Evolutionary conservation across 116 monocot genomes (phyloP), one percentile per base, ranked within the genome.

Genomic region (Posidonia oceanica): DNA sequence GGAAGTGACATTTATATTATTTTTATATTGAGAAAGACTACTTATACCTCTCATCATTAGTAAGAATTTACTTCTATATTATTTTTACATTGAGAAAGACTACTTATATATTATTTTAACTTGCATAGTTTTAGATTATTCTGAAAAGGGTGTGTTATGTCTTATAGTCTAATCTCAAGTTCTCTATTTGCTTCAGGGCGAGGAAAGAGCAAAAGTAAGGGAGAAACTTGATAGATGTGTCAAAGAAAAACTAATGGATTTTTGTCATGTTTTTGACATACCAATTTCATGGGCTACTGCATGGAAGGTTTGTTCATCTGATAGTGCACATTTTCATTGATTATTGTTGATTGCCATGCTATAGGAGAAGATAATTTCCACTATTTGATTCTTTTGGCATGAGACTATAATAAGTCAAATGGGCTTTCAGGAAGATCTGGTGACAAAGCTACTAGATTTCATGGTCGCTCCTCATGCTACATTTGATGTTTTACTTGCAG

Each of bases 211-310:
- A 22, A 93, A 82, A 48, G 59, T 88, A 58, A 92, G 81, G 76
- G 92, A 88, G 62, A 92, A 92, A 72, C 86, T 92, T 76, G 92
- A 93, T 64, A 93, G 88, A 72, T 82, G 56, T 66, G 68, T 79
- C 38, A 93, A 93, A 76, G 92, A 93, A 62, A 73, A n/a, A n/a
- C n/a, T n/a, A n/a, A n/a, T n/a, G n/a, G n/a, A n/a, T n/a, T n/a
- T n/a, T n/a, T n/a, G n/a, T n/a, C n/a, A n/a, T n/a, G n/a, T n/a
- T n/a, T n/a, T n/a, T n/a, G n/a, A n/a, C n/a, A n/a, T n/a, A n/a
- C n/a, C n/a, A n/a, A n/a, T n/a, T n/a, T n/a, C n/a, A n/a, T n/a
- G n/a, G n/a, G n/a, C n/a, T n/a, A n/a, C n/a, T n/a, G n/a, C n/a
- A n/a, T n/a, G n/a, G n/a, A n/a, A n/a, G n/a, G n/a, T n/a, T n/a